These are phyloP conservation scores for Helicocarpus griseus DNA, from an alignment of 2,329 filamentous ascomycete genomes.

Conservation along the genomic window DNA sequence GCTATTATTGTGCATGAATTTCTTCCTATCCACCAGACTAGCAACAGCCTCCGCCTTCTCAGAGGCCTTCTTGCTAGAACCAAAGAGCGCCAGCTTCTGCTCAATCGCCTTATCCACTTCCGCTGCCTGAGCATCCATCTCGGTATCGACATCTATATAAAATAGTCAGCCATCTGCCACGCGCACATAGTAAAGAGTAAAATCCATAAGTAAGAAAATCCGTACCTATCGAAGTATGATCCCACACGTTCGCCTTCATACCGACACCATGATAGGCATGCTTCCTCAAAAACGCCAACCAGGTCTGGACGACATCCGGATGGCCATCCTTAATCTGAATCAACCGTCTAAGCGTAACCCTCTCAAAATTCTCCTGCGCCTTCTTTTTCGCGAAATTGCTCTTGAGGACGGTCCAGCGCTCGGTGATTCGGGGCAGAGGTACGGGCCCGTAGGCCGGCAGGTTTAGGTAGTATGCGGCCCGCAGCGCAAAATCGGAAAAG, in stretches of 20 bases:
- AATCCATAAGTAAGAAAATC: conserved; percentile 4
- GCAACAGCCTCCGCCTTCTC: conserved; percentile 21
- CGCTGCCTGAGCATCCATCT: conserved; percentile 29
- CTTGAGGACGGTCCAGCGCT: conserved; percentile 89
- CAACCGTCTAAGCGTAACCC: conserved; percentile 72
- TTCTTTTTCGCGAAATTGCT: conserved; percentile 95
- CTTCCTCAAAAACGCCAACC: conserved; percentile 86
- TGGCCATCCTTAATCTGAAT: conserved; percentile 92
- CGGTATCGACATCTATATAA: conserved; percentile 28
- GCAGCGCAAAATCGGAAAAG: conserved; percentile 87
- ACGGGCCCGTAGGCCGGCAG: conserved; percentile 79
- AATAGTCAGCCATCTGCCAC: conserved; percentile 9
- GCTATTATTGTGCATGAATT: conserved; percentile 26
- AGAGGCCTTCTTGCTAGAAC: conserved; percentile 26
- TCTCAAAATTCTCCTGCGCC: conserved; percentile 93
- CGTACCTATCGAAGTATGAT: conserved; percentile 65
- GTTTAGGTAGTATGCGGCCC: conserved; percentile 86
- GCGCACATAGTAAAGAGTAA: conserved; percentile 1
- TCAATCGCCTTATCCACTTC: conserved; percentile 33
- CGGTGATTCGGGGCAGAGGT: conserved; percentile 73
- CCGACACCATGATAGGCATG: conserved; percentile 93
- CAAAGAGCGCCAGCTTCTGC: conserved; percentile 32
- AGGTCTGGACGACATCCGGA: conserved; percentile 77
- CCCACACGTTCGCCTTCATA: conserved; percentile 98
- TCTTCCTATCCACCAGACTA: conserved; percentile 28